Conservation (phyloP, 2,329 filamentous ascomycete genomes). For the Monosporascus sp. region DNA sequence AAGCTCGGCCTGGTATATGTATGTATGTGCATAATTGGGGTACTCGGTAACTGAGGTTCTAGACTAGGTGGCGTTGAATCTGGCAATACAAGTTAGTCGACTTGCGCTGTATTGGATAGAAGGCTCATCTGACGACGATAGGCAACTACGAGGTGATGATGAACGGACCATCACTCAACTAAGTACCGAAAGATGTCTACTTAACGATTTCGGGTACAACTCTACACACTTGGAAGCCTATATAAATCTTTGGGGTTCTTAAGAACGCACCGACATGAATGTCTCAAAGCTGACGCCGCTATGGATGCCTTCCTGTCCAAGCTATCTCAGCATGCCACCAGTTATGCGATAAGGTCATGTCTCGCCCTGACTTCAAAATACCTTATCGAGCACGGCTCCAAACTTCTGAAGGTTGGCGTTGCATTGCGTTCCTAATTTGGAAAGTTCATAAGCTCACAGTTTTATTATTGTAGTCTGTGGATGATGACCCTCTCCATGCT, state of each 20-base stretch:
- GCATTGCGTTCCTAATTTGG: neutral
- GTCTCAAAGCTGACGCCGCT: constrained; percentile 15
- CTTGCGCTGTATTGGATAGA: neutral
- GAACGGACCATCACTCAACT: neutral
- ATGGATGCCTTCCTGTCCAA: constrained; percentile 65
- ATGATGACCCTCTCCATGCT: constrained; percentile 59
- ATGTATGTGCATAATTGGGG: neutral
- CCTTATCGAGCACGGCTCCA: constrained; percentile 75
- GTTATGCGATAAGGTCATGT: constrained; percentile 85
- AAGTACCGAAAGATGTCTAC: neutral
- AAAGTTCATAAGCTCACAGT: neutral
- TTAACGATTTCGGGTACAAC: neutral
- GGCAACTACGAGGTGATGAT: neutral
- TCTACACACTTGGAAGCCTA: neutral
- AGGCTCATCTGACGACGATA: neutral
- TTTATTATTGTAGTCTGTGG: constrained; percentile 47
- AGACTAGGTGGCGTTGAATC: too few relatives aligned
- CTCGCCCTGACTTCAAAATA: constrained; percentile 80
- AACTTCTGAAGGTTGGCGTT: constrained; percentile 55
- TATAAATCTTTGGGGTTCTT: neutral
- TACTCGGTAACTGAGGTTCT: neutral
- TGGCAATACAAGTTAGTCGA: too few relatives aligned
- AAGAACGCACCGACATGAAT: constrained; percentile 6
- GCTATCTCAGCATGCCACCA: constrained; percentile 68
- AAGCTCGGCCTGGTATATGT: too few relatives aligned